These are phyloP conservation scores for Periconia macrospinosa DNA, from an alignment of 2,329 filamentous ascomycete species.

Conservation along the genomic window DNA sequence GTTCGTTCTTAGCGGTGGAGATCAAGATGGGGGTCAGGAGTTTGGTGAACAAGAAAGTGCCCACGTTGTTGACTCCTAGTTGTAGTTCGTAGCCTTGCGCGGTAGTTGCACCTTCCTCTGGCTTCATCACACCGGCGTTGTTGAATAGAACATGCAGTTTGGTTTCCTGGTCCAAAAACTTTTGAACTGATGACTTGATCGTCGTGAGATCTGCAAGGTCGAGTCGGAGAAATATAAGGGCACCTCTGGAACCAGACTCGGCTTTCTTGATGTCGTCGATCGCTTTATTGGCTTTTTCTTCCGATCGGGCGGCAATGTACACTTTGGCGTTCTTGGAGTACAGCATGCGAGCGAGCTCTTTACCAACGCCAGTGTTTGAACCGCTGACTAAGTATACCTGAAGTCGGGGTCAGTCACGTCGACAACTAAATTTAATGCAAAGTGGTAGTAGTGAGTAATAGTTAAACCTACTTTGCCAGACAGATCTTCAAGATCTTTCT, in stretches of 20 bases:
- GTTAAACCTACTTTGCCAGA: not conserved
- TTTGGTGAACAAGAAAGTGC: constrained; percentile 41
- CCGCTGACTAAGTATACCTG: constrained; percentile 58
- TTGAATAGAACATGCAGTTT: constrained; percentile 45
- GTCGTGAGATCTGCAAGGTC: constrained; percentile 47
- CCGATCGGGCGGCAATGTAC: constrained; percentile 54
- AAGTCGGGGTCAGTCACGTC: no score
- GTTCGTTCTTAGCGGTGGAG: constrained; percentile 23
- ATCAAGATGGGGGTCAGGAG: constrained; percentile 37
- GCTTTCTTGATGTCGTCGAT: constrained; percentile 46
- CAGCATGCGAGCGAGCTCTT: constrained; percentile 56
- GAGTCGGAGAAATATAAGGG: constrained; percentile 26
- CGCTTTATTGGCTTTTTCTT: constrained; percentile 48
- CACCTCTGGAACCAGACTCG: constrained; percentile 26
- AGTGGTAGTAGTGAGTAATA: not conserved
- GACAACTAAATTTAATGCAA: no score
- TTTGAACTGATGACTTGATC: constrained; percentile 29
- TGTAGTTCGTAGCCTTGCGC: constrained; percentile 23
- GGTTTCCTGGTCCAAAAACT: constrained; percentile 40
- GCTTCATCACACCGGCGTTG: constrained; percentile 33
- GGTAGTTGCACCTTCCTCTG: constrained; percentile 15
- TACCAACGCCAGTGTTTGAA: constrained; percentile 53
- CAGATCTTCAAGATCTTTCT: constrained; percentile 1
- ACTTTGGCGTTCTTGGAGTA: constrained; percentile 58
- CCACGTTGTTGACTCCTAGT: constrained; percentile 44